Percentiles rank a stretch among this genome's conserved stretches.
phyloP scores from a whole-genome alignment of 768 basidiomycete species.

The Lactarius vividus region DNA sequence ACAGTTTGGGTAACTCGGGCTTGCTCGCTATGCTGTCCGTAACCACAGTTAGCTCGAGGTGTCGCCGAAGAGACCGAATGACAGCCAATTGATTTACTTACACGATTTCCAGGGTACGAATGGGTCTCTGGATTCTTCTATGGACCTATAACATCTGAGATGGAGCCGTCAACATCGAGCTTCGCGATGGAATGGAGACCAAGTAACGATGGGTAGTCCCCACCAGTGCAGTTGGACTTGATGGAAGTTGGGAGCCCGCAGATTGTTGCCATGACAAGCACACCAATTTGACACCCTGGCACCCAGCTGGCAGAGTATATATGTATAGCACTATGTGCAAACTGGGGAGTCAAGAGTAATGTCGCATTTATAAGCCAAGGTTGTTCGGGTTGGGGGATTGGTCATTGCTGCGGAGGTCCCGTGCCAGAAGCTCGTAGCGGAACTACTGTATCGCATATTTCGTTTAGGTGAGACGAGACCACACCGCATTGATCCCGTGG shows the following conservation, averaged over 20 bases:
- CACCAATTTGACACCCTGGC: neutral
- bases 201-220: neutral
- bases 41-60: neutral
- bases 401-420: neutral
- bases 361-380: neutral
- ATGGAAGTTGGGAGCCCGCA: neutral
- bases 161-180: neutral
- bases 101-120: neutral
- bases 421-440: neutral
- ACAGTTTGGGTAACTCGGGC: neutral
- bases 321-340: neutral
- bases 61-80: slow-evolving; percentile 7
- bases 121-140: neutral
- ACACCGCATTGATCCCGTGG: neutral
- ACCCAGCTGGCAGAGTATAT: neutral
- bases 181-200: neutral
- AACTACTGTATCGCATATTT: neutral
- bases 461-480: neutral
- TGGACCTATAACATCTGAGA: neutral
- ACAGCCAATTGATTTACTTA: neutral
- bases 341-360: neutral
- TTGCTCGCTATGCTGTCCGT: neutral
- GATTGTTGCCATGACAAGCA: slow-evolving; percentile 8
- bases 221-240: neutral
- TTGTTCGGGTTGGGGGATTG: neutral